Evolutionary conservation across 441 rosid species (phyloP).

Genomic region (California macrophylla): DNA sequence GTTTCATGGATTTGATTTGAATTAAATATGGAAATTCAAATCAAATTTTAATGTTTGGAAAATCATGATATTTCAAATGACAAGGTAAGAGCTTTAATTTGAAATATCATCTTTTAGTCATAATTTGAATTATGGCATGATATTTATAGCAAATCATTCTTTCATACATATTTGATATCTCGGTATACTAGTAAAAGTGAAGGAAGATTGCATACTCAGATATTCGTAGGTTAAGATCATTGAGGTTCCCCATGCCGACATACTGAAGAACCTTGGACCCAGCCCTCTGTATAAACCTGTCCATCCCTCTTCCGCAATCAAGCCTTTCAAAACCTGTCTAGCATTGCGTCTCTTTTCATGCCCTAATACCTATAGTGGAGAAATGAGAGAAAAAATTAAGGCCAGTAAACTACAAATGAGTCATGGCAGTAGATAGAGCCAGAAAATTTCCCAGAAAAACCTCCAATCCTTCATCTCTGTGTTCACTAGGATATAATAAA

Average conservation of each 20-base stretch:
- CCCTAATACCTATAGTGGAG: slow-evolving; percentile 56
- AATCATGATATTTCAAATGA: too few relatives aligned
- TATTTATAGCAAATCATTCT: not conserved
- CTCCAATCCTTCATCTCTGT: not conserved
- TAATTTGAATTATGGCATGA: too few relatives aligned
- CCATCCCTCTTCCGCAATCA: slow-evolving; percentile 87
- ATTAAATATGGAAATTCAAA: too few relatives aligned
- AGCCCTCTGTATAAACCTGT: slow-evolving; percentile 76
- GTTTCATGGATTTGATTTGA: too few relatives aligned
- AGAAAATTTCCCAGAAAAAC: not conserved
- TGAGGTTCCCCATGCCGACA: slow-evolving; percentile 96
- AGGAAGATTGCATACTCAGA: slow-evolving; percentile 50
- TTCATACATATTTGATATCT: not conserved
- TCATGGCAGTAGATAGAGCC: not conserved
- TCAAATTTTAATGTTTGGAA: too few relatives aligned
- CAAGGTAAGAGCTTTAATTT: too few relatives aligned
- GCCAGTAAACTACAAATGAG: not conserved
- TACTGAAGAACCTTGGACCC: slow-evolving; percentile 89
- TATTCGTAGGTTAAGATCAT: slow-evolving; percentile 91
- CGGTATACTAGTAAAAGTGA: slow-evolving; percentile 2
- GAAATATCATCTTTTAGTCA: too few relatives aligned
- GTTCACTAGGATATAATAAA: not conserved
- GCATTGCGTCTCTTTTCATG: slow-evolving; percentile 67
- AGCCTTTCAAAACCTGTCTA: slow-evolving; percentile 50
- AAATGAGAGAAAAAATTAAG: slow-evolving; percentile 1